These are phyloP conservation scores for Antitrichia curtipendula DNA, from an alignment of 225 moss, liverwort and hornwort species.

Conservation along the genomic window DNA sequence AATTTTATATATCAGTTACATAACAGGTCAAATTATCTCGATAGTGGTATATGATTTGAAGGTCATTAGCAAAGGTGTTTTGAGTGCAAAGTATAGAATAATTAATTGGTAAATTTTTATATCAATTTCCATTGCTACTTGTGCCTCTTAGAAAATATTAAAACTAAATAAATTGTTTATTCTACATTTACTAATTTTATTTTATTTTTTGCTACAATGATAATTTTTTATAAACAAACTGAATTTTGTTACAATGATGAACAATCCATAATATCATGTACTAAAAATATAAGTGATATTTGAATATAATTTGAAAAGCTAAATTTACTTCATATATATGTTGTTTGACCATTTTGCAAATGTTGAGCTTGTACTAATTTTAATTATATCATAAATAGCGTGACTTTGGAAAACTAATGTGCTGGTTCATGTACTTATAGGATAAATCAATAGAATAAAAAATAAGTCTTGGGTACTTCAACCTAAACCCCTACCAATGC, in stretches of 20 bases:
- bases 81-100: neutral
- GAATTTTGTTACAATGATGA: neutral
- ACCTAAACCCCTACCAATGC: fast-evolving
- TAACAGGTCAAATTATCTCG: neutral
- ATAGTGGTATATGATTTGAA: neutral
- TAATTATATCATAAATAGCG: neutral
- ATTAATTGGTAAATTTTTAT: neutral
- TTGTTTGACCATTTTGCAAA: neutral
- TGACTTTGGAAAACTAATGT: neutral
- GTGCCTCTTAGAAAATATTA: neutral
- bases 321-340: neutral
- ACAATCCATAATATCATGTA: neutral
- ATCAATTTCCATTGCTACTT: neutral
- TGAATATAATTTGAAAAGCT: neutral
- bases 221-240: neutral
- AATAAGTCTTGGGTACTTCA: fast-evolving
- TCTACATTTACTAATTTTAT: neutral
- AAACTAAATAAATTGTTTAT: neutral
- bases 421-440: neutral
- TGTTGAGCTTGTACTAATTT: neutral
- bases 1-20: neutral
- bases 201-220: neutral
- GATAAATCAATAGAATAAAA: neutral
- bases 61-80: neutral
- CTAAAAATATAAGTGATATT: no score